A percentile compares a stretch with the other conserved stretches of the same genome.
Conservation (phyloP, 202 grass and related monocot genomes). For the Thinopyrum obtusiflorum region DNA sequence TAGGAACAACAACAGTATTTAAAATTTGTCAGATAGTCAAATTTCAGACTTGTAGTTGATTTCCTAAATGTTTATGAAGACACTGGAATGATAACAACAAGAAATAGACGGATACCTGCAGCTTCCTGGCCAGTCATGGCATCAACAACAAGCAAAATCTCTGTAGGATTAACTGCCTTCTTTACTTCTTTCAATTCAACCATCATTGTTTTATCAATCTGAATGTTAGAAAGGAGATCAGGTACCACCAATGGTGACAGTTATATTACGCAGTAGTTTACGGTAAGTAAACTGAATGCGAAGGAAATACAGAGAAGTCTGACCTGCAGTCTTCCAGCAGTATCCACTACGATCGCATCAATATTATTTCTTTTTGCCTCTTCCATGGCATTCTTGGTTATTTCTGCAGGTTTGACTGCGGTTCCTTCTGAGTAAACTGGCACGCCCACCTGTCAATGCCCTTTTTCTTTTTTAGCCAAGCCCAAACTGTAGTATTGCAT, state of each 20-base stretch:
- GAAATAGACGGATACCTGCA: constrained; percentile 55
- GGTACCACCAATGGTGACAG: not conserved
- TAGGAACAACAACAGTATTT: not conserved
- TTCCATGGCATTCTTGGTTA: constrained; percentile 78
- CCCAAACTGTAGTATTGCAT: not conserved
- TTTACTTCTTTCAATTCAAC: constrained; percentile 97
- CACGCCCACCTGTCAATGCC: constrained; percentile 57
- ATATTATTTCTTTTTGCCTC: constrained; percentile 81
- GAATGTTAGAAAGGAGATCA: constrained; percentile 24
- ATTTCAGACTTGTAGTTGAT: not conserved
- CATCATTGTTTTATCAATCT: constrained; percentile 98
- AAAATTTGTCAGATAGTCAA: constrained; percentile 3
- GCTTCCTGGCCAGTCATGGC: constrained; percentile 99
- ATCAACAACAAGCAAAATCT: constrained; percentile 97
- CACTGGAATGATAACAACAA: constrained; percentile 20
- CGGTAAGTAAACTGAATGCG: not conserved
- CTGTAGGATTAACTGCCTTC: constrained; percentile 77
- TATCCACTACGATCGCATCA: constrained; percentile 90
- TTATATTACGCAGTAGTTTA: not conserved
- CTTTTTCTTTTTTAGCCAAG: not conserved
- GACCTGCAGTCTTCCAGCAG: constrained; percentile 90
- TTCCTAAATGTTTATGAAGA: not conserved
- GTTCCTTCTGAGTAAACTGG: constrained; percentile 88
- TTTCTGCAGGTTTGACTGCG: constrained; percentile 64
- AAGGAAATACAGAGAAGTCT: constrained; percentile 13